Evolutionary conservation across 352 stramenopile species (phyloP), one percentile per base, ranked within the genome.

Genomic region (Globisporangium irregulare): DNA sequence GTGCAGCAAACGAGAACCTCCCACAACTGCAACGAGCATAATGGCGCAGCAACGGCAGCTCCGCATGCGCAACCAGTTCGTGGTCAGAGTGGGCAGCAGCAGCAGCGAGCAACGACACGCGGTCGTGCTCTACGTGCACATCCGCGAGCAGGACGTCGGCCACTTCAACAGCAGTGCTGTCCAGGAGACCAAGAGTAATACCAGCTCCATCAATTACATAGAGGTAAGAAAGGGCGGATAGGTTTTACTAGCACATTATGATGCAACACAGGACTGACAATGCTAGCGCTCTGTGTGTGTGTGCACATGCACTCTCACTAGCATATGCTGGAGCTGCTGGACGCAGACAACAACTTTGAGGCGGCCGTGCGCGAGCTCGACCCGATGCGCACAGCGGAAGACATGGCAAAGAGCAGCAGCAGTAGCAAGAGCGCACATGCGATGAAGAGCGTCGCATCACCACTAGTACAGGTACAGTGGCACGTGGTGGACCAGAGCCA

Each of bases 21-120:
- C 41, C 9, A 43, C 12, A 20, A 36, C 20, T 4, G 36, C 36
- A 64, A 20, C 59, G 38, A 46, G 18, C 38, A 48, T 7, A 2
- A 20, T n/a, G 36, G 8, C 3, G 36, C 36, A 43, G 9, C 34
- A 43, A 10, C 36, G 15, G 18, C 55, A 46, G 29, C 66, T 71
- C 55, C 81, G 81, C 27, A 80, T 79, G 67, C 82, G 82, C 32
- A 93, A 90, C 66, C 80, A 82, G 32, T 87, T 90, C 53, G 73
- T 86, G 61, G 64, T 91, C 20, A 78, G 77, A 36, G 76, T 78
- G 15, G 73, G 74, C 27, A 70, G 53, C 2, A 70, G 73, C 10
- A 70, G 53, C 5, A 70, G 73, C 10, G 82, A 89, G 70, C 80
- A 78, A 41, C 75, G 72, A 54, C 82, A 93, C 62, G 79, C 73